Conservation (phyloP, 257 asterid species). For the Solanum okadae region DNA sequence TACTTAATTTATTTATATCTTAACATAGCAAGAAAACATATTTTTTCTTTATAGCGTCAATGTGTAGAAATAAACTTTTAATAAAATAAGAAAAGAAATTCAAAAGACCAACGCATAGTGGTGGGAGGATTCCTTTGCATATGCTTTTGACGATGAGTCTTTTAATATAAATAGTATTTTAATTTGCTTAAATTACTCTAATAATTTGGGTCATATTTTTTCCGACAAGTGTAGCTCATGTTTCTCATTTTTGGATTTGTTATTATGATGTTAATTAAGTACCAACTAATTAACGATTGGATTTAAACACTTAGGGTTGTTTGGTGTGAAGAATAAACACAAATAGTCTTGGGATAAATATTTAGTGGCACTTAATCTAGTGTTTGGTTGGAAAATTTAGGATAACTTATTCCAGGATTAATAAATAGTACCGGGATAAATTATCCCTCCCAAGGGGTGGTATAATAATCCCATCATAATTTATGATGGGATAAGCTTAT, state of each 20-base stretch:
- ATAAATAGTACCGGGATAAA: too few relatives aligned
- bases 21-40: not conserved
- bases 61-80: not conserved
- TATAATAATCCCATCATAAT: too few relatives aligned
- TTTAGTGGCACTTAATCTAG: too few relatives aligned
- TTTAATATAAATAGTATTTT: not conserved
- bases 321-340: too few relatives aligned
- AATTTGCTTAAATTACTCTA: not conserved
- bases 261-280: not conserved
- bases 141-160: not conserved
- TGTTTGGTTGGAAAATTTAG: too few relatives aligned
- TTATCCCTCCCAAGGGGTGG: fast-evolving
- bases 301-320: not conserved
- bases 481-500: too few relatives aligned
- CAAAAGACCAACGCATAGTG: not conserved
- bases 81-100: not conserved
- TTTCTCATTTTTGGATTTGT: not conserved
- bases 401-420: too few relatives aligned
- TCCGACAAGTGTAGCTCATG: not conserved
- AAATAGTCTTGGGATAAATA: too few relatives aligned
- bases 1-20: not conserved
- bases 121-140: not conserved
- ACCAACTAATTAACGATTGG: not conserved
- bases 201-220: not conserved
- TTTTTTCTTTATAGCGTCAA: not conserved